Conservation (phyloP, 2,329 filamentous ascomycete genomes). For the Dothistroma pini region DNA sequence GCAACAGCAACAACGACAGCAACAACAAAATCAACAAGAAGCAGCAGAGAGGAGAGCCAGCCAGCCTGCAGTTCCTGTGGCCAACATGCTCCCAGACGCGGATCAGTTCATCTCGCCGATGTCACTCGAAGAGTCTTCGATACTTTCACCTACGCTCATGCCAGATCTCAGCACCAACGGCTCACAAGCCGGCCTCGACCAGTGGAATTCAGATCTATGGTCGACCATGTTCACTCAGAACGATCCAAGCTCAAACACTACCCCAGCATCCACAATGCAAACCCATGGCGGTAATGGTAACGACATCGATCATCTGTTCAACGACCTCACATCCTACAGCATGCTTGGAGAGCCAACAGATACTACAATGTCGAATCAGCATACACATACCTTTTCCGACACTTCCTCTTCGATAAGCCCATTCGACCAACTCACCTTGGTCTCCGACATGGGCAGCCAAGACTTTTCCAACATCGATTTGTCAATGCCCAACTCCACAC, state of each 20-base stretch:
- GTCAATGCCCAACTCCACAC: neutral
- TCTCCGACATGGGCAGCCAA: neutral
- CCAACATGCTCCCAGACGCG: neutral
- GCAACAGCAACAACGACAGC: slow-evolving; percentile 1
- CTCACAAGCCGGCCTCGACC: neutral
- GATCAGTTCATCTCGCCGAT: neutral
- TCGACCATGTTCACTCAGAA: neutral
- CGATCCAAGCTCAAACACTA: neutral
- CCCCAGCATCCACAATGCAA: neutral
- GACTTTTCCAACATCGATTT: neutral
- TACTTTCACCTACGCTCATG: neutral
- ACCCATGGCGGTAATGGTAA: neutral
- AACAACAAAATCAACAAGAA: slow-evolving; percentile 1
- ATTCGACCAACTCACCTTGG: neutral
- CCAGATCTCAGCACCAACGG: neutral
- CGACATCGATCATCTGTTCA: slow-evolving; percentile 3
- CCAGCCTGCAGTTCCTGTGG: neutral
- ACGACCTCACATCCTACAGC: neutral
- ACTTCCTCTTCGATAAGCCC: neutral
- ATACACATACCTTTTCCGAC: neutral
- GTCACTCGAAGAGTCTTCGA: neutral
- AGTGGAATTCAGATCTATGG: neutral
- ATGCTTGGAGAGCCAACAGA: slow-evolving; percentile 1
- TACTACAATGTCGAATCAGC: neutral
- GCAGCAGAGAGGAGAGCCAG: neutral